A percentile compares a stretch with the other conserved stretches of the same genome.
These are phyloP conservation scores for Fusarium liriodendri DNA, from an alignment of 2,329 filamentous ascomycete genomes.

Conservation along the genomic window DNA sequence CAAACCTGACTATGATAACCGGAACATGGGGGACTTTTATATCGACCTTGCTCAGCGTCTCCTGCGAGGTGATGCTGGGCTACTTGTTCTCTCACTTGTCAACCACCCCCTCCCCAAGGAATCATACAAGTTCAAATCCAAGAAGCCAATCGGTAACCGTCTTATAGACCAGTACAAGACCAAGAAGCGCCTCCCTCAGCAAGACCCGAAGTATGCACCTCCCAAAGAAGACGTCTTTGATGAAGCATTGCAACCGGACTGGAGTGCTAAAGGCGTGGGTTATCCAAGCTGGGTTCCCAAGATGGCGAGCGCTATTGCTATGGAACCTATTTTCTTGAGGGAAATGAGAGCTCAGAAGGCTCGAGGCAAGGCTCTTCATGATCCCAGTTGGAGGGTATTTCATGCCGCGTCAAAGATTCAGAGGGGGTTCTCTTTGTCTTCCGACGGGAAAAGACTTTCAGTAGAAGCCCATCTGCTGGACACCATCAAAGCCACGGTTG, in stretches of 20 bases:
- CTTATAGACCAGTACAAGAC: slow-evolving; percentile 2
- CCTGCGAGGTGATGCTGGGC: neutral
- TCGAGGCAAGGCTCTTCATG: neutral
- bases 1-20: slow-evolving; percentile 1
- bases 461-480: neutral
- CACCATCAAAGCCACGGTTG: neutral
- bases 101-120: slow-evolving; percentile 6
- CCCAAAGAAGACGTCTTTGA: slow-evolving; percentile 17
- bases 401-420: neutral
- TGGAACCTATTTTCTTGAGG: slow-evolving; percentile 7
- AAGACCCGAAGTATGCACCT: neutral
- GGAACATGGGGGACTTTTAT: slow-evolving; percentile 21
- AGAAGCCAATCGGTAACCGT: slow-evolving; percentile 7
- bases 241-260: slow-evolving; percentile 2
- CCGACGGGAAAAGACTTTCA: neutral
- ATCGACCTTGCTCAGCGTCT: slow-evolving; percentile 13
- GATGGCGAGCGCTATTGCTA: slow-evolving; percentile 15
- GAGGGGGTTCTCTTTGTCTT: neutral
- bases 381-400: slow-evolving; percentile 1
- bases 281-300: slow-evolving; percentile 20
- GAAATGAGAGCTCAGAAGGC: slow-evolving; percentile 20
- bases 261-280: neutral
- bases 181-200: slow-evolving; percentile 1
- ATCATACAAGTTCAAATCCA: slow-evolving; percentile 12
- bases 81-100: slow-evolving; percentile 3